Conservation (phyloP, 2,329 filamentous ascomycete species). For the Fusarium papillatum region DNA sequence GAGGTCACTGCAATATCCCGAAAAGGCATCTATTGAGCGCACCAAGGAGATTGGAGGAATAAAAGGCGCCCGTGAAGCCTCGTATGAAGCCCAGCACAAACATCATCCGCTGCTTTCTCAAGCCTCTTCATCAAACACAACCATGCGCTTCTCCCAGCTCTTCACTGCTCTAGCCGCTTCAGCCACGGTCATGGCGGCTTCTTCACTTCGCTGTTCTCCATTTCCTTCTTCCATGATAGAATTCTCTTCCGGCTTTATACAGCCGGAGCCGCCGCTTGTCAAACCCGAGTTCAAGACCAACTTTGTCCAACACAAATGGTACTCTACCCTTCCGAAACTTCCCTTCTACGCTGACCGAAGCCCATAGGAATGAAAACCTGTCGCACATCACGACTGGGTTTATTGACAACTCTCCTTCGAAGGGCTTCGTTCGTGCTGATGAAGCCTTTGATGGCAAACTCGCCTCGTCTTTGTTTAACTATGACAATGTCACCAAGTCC, state of each 20-base stretch:
- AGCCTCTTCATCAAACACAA: not conserved
- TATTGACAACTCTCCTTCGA: slow-evolving; percentile 50
- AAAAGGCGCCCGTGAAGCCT: not conserved
- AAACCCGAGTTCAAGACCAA: slow-evolving; percentile 48
- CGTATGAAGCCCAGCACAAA: fast-evolving
- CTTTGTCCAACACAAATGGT: slow-evolving; percentile 57
- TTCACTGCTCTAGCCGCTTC: not conserved
- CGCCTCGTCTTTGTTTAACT: slow-evolving; percentile 51
- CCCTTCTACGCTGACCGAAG: not conserved
- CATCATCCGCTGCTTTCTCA: not conserved
- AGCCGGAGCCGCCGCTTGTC: slow-evolving; percentile 49
- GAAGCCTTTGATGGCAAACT: slow-evolving; percentile 46
- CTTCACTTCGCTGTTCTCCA: slow-evolving; percentile 22
- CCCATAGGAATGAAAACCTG: slow-evolving; percentile 50
- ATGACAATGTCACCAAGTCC: slow-evolving; percentile 49
- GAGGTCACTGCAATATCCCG: not conserved
- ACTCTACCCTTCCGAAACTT: not conserved
- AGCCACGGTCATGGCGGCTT: not conserved
- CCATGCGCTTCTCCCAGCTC: not conserved
- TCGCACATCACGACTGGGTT: slow-evolving; percentile 54
- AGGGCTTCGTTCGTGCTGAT: slow-evolving; percentile 47
- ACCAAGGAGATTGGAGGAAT: fast-evolving
- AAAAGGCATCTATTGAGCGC: slow-evolving; percentile 13
- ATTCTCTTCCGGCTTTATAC: slow-evolving; percentile 49
- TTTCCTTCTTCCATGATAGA: slow-evolving; percentile 44